Conservation (phyloP, 257 asterid species). For the Nicotiana sylvestris region DNA sequence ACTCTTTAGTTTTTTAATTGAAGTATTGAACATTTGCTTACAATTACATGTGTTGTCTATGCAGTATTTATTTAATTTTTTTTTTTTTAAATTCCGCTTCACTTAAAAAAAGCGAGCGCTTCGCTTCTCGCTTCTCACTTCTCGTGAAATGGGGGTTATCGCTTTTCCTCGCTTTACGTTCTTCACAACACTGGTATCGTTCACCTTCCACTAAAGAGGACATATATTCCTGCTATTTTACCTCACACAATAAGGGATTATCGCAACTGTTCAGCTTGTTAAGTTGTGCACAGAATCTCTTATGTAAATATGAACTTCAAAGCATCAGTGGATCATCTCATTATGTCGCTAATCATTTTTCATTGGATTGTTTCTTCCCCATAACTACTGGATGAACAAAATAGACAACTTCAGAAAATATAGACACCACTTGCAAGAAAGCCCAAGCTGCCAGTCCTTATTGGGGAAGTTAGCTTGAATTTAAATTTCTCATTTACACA, state of each 20-base stretch:
- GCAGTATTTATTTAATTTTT: too few relatives aligned
- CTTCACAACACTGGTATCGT: not conserved
- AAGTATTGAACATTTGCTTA: too few relatives aligned
- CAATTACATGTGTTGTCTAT: too few relatives aligned
- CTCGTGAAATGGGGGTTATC: too few relatives aligned
- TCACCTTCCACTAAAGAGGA: not conserved
- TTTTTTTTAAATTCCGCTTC: too few relatives aligned
- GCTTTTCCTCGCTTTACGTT: too few relatives aligned
- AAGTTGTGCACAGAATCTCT: not conserved
- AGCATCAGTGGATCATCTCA: not conserved
- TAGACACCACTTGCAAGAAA: not conserved
- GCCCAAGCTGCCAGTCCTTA: not conserved
- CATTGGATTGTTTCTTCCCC: not conserved
- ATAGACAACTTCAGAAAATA: not conserved
- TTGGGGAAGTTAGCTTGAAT: not conserved
- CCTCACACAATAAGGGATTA: not conserved
- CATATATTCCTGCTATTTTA: not conserved
- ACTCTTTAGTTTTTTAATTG: too few relatives aligned
- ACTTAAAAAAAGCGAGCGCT: too few relatives aligned
- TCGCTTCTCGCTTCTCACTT: too few relatives aligned
- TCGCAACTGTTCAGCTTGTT: not conserved
- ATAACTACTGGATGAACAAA: not conserved
- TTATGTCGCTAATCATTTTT: not conserved
- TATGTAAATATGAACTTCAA: not conserved
- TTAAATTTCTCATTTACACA: not conserved